Conservation (phyloP, 768 basidiomycete genomes). For the Leucocoprinus birnbaumii region DNA sequence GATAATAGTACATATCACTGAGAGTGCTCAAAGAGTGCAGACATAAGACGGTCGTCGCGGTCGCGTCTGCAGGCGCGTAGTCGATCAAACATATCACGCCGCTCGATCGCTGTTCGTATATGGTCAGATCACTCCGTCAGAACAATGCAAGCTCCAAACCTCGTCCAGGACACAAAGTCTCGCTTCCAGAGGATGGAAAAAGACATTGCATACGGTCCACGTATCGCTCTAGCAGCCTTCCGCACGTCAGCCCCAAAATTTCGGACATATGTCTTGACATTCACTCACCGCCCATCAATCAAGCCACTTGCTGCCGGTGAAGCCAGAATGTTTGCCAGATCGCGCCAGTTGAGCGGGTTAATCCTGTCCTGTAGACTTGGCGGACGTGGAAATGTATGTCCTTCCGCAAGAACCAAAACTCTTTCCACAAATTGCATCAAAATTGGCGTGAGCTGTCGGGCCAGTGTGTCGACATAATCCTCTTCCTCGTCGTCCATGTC, state of each 20-base stretch:
- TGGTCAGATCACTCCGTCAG: neutral
- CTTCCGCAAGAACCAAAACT: neutral
- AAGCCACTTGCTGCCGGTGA: neutral
- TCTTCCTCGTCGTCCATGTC: neutral
- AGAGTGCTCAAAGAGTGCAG: neutral
- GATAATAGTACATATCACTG: no score
- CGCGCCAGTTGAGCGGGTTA: conserved; percentile 3
- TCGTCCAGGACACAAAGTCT: neutral
- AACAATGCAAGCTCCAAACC: neutral
- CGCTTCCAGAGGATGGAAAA: neutral
- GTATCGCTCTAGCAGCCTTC: neutral
- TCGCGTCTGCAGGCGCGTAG: neutral
- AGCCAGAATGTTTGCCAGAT: conserved; percentile 7
- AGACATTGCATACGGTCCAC: conserved; percentile 1
- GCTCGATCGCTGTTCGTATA: neutral
- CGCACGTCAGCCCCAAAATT: no score
- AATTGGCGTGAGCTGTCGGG: neutral
- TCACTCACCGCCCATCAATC: neutral
- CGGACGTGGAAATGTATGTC: neutral
- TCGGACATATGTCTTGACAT: no score
- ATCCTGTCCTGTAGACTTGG: neutral
- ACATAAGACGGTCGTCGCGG: neutral
- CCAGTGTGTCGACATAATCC: neutral
- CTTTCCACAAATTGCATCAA: neutral
- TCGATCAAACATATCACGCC: neutral